Base-by-base conservation (phyloP, 768 basidiomycete genomes). In the Leccinum sublutescens region DNA sequence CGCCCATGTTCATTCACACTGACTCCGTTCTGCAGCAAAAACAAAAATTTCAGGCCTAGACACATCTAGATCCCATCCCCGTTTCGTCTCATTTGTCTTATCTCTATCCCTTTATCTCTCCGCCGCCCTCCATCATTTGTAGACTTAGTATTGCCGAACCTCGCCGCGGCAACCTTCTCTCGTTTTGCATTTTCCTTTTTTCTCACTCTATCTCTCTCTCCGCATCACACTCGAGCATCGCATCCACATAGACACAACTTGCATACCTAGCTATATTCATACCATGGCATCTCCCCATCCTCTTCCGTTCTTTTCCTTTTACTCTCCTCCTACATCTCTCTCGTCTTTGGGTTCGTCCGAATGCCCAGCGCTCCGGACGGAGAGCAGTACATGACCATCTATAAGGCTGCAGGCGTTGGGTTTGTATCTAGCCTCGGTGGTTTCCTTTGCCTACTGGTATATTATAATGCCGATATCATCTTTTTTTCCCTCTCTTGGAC, bases 191-290 rank as follows among this genome's bases (percentile, higher is more conserved):
- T 52, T 38, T 45, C 21, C 21, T 7, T 43, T 21, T 9, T 12
- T 12, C 21, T 19, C 11, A 27, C 19, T 55, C 43, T 38, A 17
- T 38, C 31, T 57, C 31, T 52, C 47, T 52, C 55, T 50, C 29
- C 23, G 58, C 65, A 64, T 63, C 63, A 57, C 57, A 62, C 62
- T 59, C 64, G 49, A 50, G 61, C 65, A 66, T 68, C 63, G 62
- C 68, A 68, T 61, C 65, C 7, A 61, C 60, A 63, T 71, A 74
- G 71, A 74, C 63, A 69, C 63, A 31, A 66, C 58, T 62, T 25
- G 71, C 71, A 74, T 73, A 67, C 67, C 70, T 72, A 56, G 68
- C 70, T 74, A 65, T 69, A 72, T 65, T 69, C 73, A 74, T 73
- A 72, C 66, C 71, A 72, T 66, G 62, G 71, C 72, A 70, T 68